Percentiles rank a stretch among this genome's conserved stretches.
Evolutionary conservation across 495 filamentous ascomycete genomes (phyloP).

Genomic region (Barbatosphaeria neglecta): DNA sequence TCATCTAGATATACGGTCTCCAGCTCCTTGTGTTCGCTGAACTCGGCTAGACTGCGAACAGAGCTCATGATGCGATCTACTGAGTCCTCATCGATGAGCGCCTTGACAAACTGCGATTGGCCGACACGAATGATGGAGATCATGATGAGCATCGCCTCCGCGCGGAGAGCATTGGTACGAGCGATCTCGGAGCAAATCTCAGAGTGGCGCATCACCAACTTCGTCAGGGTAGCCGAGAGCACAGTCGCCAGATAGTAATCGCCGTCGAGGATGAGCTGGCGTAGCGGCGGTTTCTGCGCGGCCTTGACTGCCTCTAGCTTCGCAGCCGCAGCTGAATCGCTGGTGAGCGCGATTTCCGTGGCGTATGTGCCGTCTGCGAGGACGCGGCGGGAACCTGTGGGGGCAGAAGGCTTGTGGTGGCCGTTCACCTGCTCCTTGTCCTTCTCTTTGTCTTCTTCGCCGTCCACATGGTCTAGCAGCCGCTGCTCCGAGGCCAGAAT

Average conservation of each 20-base stretch:
- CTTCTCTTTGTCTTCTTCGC: conserved; percentile 42
- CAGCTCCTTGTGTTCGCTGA: conserved; percentile 74
- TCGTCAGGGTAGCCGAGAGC: conserved; percentile 87
- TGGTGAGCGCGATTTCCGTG: conserved; percentile 91
- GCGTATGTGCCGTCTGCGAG: conserved; percentile 96
- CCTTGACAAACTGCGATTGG: conserved; percentile 95
- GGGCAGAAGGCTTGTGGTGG: conserved; percentile 59
- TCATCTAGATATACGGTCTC: conserved; percentile 92
- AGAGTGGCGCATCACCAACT: conserved; percentile 95
- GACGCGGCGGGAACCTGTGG: conserved; percentile 79
- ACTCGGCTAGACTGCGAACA: conserved; percentile 85
- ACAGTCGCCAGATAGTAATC: conserved; percentile 97
- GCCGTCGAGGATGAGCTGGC: conserved; percentile 91
- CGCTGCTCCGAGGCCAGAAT: conserved; percentile 94
- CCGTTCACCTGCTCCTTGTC: conserved; percentile 70
- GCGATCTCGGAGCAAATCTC: conserved; percentile 81
- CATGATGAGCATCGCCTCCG: conserved; percentile 99
- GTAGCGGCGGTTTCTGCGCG: conserved; percentile 88
- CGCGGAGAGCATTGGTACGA: conserved; percentile 85
- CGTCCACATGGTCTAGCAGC: conserved; percentile 56
- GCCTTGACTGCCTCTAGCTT: conserved; percentile 94
- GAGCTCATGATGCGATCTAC: conserved; percentile 96
- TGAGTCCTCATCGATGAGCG: conserved; percentile 94
- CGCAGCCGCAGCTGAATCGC: conserved; percentile 76
- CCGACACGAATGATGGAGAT: conserved; percentile 96